Conservation (phyloP, 225 moss, liverwort and hornwort species). For the Asterella californica region DNA sequence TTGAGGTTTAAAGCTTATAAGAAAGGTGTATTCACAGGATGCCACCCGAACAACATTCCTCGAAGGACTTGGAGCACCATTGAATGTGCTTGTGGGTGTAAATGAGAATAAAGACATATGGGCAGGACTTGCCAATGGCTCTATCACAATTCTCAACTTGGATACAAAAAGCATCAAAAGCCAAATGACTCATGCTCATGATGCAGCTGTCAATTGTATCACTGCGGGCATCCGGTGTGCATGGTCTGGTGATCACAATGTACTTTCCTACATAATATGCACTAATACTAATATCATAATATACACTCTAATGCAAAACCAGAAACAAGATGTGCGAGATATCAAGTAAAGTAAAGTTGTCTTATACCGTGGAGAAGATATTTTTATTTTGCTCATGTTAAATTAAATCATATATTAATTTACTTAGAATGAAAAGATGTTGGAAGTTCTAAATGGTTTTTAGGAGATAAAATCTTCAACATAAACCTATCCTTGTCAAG, state of each 20-base stretch:
- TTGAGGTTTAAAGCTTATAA: background rate
- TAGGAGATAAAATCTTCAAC: background rate
- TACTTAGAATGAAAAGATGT: too few relatives aligned
- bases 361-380: background rate
- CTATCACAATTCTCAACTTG: conserved; percentile 27
- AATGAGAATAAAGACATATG: conserved; percentile 33
- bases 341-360: background rate
- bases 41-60: conserved; percentile 26
- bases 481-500: too few relatives aligned
- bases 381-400: background rate
- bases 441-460: too few relatives aligned
- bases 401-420: too few relatives aligned
- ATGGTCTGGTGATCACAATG: conserved; percentile 86
- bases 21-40: conserved; percentile 23
- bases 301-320: background rate
- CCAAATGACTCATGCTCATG: conserved; percentile 41
- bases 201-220: conserved; percentile 48
- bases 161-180: conserved; percentile 24
- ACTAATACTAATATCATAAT: too few relatives aligned
- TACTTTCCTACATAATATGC: conserved; percentile 41
- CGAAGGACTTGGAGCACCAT: conserved; percentile 34
- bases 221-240: conserved; percentile 55
- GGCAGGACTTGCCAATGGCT: conserved; percentile 45
- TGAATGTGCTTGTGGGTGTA: conserved; percentile 40
- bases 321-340: background rate